phyloP scores from a whole-genome alignment of 2,329 filamentous ascomycete species.

The Drechslera avenae region DNA sequence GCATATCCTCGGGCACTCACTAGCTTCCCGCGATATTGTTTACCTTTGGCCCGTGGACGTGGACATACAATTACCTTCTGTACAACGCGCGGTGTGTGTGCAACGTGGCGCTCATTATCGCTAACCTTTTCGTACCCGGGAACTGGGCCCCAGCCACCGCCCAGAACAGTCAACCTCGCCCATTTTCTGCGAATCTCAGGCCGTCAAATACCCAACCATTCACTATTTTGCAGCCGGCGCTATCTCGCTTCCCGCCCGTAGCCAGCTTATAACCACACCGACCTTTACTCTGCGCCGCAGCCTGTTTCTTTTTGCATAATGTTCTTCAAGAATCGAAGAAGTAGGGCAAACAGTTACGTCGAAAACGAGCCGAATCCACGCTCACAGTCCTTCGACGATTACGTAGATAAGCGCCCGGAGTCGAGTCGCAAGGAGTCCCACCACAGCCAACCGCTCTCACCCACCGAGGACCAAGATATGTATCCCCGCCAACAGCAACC shows the following conservation, averaged over 20 bases:
- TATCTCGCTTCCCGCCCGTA: conserved; percentile 25
- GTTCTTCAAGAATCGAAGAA: conserved; percentile 57
- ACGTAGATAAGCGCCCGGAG: conserved; percentile 48
- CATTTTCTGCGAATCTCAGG: conserved; percentile 20
- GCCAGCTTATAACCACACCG: conserved; percentile 30
- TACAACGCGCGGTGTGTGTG: conserved; percentile 4
- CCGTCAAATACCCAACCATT: conserved; percentile 20
- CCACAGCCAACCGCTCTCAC: conserved; percentile 35
- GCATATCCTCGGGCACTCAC: no score
- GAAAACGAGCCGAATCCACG: conserved; percentile 52
- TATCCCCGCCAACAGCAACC: conserved; percentile 52
- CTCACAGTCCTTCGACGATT: conserved; percentile 48
- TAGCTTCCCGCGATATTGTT: conserved; percentile 1
- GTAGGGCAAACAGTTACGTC: conserved; percentile 55
- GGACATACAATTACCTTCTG: not conserved
- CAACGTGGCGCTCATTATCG: conserved; percentile 1
- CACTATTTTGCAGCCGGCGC: conserved; percentile 15
- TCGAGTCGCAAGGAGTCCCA: conserved; percentile 47
- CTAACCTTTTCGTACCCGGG: not conserved
- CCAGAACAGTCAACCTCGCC: conserved; percentile 20
- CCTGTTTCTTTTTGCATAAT: conserved; percentile 43
- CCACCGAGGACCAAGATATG: conserved; percentile 48
- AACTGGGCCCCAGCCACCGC: conserved; percentile 23
- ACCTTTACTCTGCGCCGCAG: conserved; percentile 22
- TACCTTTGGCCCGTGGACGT: not conserved